Percentiles rank a stretch among this genome's conserved stretches.
phyloP scores from a whole-genome alignment of 2,329 filamentous ascomycete genomes.

The Pseudonectria buxi region DNA sequence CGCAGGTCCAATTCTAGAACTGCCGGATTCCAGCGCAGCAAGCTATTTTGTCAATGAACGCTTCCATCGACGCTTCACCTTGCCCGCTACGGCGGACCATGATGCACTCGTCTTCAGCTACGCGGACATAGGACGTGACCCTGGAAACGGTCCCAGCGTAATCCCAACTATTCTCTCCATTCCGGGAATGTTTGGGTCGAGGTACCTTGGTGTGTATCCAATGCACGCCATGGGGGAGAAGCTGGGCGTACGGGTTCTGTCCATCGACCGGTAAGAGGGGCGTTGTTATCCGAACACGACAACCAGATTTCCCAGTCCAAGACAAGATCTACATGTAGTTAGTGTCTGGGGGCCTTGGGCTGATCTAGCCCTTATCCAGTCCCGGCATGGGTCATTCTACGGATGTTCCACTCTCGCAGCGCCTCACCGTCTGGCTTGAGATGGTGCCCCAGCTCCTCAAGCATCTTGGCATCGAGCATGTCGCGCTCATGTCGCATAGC shows the following conservation, averaged over 20 bases:
- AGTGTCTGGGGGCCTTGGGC: too few species aligned
- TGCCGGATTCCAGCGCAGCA: too few species aligned
- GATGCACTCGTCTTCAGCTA: slow-evolving; percentile 19
- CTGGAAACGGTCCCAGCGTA: too few species aligned
- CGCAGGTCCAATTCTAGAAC: too few species aligned
- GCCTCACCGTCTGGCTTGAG: slow-evolving; percentile 20
- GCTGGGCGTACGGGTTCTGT: slow-evolving; percentile 26
- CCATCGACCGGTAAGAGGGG: slow-evolving; percentile 24
- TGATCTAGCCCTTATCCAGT: slow-evolving; percentile 10
- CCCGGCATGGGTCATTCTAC: slow-evolving; percentile 22
- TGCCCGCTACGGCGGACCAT: slow-evolving; percentile 15
- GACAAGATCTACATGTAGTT: too few species aligned
- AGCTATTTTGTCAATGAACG: too few species aligned
- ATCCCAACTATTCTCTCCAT: slow-evolving; percentile 24
- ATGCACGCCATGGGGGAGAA: slow-evolving; percentile 27
- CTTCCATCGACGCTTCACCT: slow-evolving; percentile 20
- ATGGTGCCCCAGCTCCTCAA: slow-evolving; percentile 26
- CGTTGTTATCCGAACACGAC: too few species aligned
- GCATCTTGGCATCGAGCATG: slow-evolving; percentile 26
- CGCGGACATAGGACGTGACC: slow-evolving; percentile 21
- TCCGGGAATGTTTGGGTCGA: slow-evolving; percentile 22
- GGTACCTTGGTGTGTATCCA: slow-evolving; percentile 21
- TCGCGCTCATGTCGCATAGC: slow-evolving; percentile 25
- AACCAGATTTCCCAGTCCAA: too few species aligned
- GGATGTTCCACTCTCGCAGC: slow-evolving; percentile 9